Evolutionary conservation across 768 basidiomycete species (phyloP).

Genomic region (Lyophyllum semitale): DNA sequence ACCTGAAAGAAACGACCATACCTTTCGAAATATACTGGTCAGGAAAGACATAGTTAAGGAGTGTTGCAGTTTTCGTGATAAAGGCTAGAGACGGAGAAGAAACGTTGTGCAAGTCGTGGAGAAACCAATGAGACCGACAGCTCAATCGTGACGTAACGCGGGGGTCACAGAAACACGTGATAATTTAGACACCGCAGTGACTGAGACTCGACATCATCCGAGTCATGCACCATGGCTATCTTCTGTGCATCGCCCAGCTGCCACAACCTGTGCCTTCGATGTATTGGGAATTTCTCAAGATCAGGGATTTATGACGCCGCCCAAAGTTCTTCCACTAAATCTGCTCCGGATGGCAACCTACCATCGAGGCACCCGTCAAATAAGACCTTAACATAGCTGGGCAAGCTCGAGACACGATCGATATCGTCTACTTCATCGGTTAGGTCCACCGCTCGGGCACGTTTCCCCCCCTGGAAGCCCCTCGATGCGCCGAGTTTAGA

Average conservation of each 20-base stretch:
- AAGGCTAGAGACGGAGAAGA: not conserved
- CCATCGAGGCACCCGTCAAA: not conserved
- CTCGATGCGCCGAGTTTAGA: not conserved
- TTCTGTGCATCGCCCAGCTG: too few species aligned
- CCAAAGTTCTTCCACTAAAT: too few species aligned
- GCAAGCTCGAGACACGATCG: not conserved
- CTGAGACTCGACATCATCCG: not conserved
- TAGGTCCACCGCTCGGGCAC: too few species aligned
- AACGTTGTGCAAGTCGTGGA: not conserved
- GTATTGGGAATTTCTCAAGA: not conserved
- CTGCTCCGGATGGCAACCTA: not conserved
- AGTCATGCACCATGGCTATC: too few species aligned
- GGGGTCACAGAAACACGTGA: conserved; percentile 13
- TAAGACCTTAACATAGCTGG: not conserved
- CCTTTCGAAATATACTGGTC: conserved; percentile 13
- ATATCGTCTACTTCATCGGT: too few species aligned
- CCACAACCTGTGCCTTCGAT: too few species aligned
- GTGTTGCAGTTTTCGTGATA: conserved; percentile 2
- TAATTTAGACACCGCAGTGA: not conserved
- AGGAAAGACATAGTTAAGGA: conserved; percentile 19
- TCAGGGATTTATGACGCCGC: not conserved
- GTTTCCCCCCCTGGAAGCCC: too few species aligned
- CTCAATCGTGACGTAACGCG: conserved; percentile 8
- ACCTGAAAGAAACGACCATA: not conserved
- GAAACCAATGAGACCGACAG: not conserved